Base-by-base conservation (phyloP, 768 basidiomycete species). In the Gloeophyllum trabeum region DNA sequence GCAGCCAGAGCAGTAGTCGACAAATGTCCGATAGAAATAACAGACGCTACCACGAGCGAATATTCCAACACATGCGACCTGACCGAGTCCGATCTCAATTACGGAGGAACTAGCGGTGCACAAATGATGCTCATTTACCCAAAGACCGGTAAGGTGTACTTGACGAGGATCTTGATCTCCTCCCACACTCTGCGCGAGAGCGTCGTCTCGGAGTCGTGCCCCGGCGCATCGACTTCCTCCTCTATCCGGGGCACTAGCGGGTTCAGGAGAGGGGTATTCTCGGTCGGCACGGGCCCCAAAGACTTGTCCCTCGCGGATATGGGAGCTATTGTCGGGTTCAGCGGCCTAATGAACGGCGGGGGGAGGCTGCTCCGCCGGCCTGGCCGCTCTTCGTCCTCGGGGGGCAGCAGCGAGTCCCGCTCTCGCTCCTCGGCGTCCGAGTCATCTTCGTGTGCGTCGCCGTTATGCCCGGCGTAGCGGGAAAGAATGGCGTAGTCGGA, bases 1-100 rank as follows among this genome's bases (percentile, higher is more conserved):
- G 88, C 90, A 2, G 94, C 94, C 0, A 98, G 75, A 18, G 91
- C 87, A 1, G 75, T 76, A 0, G 91, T 94, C 1, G 89, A 91
- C 7, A 97, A 61, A 58, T 97, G 94, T 0, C 94, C 94, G 19
- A 94, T 84, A 7, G 81, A 81, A 25, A 98, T 59, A 39, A 94
- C 87, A 7, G 88, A 81, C 3, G 79, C 80, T 28, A 94, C 68
- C 36, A 89, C 73, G 24, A 98, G 75, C 6, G 83, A 86, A 58
- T 86, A 93, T 56, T 98, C 93, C 16, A 88, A 69, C 16, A 89
- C 40, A 47, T 87, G 82, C 2, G 87, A 81, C 4, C 87, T 32
- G 10, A 16, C n/a, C n/a, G n/a, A n/a, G n/a, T n/a, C n/a, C n/a
- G n/a, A n/a, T n/a, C n/a, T n/a, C n/a, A n/a, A n/a, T n/a, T n/a